A percentile compares a stretch with the other conserved stretches of the same genome.
phyloP scores from a whole-genome alignment of 306 rosid species.

The Albizia julibrissin region DNA sequence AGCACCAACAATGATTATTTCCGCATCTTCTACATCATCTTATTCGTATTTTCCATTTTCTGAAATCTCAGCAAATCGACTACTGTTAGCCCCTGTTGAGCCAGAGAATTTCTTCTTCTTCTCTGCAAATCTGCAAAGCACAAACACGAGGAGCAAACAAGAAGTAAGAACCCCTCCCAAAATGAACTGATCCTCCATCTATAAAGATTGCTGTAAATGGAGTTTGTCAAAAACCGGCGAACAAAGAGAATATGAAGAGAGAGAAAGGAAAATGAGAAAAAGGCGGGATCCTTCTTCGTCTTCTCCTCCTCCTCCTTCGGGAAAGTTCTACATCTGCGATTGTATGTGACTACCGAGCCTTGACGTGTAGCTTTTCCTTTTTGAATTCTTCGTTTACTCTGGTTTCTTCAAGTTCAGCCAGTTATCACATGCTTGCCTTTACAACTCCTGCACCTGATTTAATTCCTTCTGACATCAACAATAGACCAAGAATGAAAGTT shows the following conservation, averaged over 20 bases:
- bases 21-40: conserved; percentile 25
- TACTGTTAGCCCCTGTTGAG: conserved; percentile 20
- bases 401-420: too few relatives aligned
- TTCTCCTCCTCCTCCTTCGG: neutral
- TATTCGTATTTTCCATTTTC: conserved; percentile 31
- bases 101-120: conserved; percentile 38
- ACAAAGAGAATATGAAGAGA: neutral
- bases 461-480: too few relatives aligned
- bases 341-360: neutral
- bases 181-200: conserved; percentile 53
- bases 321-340: neutral
- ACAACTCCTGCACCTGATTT: too few relatives aligned
- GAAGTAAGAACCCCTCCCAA: conserved; percentile 54
- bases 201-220: conserved; percentile 1
- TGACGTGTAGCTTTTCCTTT: neutral
- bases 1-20: conserved; percentile 82
- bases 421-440: too few relatives aligned
- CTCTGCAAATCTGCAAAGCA: conserved; percentile 24
- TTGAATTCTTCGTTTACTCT: too few relatives aligned
- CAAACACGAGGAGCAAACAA: conserved; percentile 41
- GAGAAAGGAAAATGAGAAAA: neutral
- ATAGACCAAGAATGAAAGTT: too few relatives aligned
- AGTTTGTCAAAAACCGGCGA: neutral
- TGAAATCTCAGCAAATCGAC: conserved; percentile 18
- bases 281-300: neutral